These are phyloP conservation scores for Podospora bellae-mahoneyi DNA, from an alignment of 495 filamentous ascomycete species.

Conservation along the genomic window DNA sequence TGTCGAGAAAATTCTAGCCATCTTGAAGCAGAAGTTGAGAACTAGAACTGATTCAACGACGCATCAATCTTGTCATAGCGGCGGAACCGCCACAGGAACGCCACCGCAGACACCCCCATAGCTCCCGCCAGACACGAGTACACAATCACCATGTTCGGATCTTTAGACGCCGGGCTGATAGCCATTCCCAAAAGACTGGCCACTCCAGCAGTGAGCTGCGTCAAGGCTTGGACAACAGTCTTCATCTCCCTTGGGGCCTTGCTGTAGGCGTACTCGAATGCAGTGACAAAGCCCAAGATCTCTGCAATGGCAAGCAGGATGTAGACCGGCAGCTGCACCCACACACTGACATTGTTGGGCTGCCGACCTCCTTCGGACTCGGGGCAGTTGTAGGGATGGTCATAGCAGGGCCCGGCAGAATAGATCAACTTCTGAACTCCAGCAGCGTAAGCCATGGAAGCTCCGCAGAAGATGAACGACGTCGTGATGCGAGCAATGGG, in stretches of 20 bases:
- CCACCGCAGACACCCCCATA: slow-evolving; percentile 28
- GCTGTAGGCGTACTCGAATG: slow-evolving; percentile 53
- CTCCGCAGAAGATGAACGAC: slow-evolving; percentile 44
- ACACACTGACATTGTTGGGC: slow-evolving; percentile 41
- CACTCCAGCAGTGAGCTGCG: slow-evolving; percentile 42
- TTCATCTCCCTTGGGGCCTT: slow-evolving; percentile 36
- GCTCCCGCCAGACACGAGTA: slow-evolving; percentile 41
- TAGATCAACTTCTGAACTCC: slow-evolving; percentile 49
- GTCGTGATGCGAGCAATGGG: slow-evolving; percentile 52
- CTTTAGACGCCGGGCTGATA: slow-evolving; percentile 38
- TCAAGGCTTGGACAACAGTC: slow-evolving; percentile 39
- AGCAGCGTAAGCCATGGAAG: slow-evolving; percentile 50
- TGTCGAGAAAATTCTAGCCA: too few relatives aligned
- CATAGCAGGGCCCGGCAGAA: slow-evolving; percentile 48
- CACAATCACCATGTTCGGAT: slow-evolving; percentile 47
- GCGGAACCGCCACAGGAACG: slow-evolving; percentile 35
- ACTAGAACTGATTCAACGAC: slow-evolving; percentile 13
- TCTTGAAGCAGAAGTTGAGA: not conserved
- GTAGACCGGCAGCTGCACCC: slow-evolving; percentile 42
- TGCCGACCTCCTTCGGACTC: slow-evolving; percentile 17
- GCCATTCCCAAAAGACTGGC: slow-evolving; percentile 43
- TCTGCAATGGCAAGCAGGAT: slow-evolving; percentile 39
- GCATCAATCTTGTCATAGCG: slow-evolving; percentile 24
- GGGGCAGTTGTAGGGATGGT: slow-evolving; percentile 41
- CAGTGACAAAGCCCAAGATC: slow-evolving; percentile 43